Evolutionary conservation across 2,329 filamentous ascomycete genomes (phyloP), one percentile per base, ranked within the genome.

Genomic region (Diaporthe aspalathi): DNA sequence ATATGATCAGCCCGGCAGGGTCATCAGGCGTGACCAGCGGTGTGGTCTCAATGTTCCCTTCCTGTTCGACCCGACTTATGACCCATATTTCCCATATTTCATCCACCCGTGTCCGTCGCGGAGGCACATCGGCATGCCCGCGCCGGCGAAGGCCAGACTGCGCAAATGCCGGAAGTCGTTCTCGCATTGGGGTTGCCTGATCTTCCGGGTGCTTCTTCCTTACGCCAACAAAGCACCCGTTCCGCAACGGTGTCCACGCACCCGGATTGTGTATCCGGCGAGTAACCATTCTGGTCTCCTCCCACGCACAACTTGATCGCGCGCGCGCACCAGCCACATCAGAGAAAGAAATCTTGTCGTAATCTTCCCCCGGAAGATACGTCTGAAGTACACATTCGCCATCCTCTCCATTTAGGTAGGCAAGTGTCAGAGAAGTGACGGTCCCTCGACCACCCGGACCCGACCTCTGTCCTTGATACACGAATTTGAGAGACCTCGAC

Each of bases 381-480:
- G 87, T 91, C 67, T 92, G 90, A 73, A 94, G 82, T 24, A 93
- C 84, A 70, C 91, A 89, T 62, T 91, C 87, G 14, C 88, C 86
- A 0, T 87, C 88, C 24, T 89, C 87, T 5, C 84, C 81, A 71
- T 88, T 87, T 3, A 86, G 85, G 76, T 93, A 94, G 16, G 87
- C 88, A 27, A 94, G 80, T 0, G 88, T 90, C n/a, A 94, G 83
- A 17, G 87, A 90, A 35, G 85, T 84, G 1, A 94, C 80, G 0
- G 90, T 88, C 1, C 85, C 81, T 1, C 85, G 86, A 17, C 86
- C 87, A 56, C 87, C 90, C 69, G 84, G 82, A 72, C 86, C 89
- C 72, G 81, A 83, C 60, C 84, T 84, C 70, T 82, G 85, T 54
- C 81, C 81, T 1, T 87, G 86, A 76, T 90, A 88, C 70, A 91